Conservation (phyloP, 805 yeast genomes). For the Schizosaccharomyces lindneri region DNA sequence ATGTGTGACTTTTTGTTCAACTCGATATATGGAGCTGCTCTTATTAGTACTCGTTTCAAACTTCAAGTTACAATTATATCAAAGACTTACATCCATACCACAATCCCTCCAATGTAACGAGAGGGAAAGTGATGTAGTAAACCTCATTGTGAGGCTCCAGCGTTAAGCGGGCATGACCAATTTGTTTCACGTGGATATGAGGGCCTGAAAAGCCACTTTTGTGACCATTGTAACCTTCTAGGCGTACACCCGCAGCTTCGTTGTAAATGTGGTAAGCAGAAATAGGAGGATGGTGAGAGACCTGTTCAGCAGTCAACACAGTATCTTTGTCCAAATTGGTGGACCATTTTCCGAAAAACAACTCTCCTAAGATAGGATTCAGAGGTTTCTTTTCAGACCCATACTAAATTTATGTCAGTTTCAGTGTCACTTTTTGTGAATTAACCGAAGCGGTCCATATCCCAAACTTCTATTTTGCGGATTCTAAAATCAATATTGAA, state of each 20-base stretch:
- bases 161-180: not conserved
- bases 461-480: too few relatives aligned
- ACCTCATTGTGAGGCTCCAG: not conserved
- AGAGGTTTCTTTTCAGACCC: slow-evolving; percentile 95
- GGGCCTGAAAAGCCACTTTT: slow-evolving; percentile 54
- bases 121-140: not conserved
- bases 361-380: slow-evolving; percentile 91
- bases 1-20: slow-evolving; percentile 67
- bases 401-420: slow-evolving; percentile 14
- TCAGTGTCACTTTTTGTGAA: too few relatives aligned
- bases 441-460: too few relatives aligned
- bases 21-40: slow-evolving; percentile 68
- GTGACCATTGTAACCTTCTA: slow-evolving; percentile 79
- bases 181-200: slow-evolving; percentile 24
- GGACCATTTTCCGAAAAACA: slow-evolving; percentile 78
- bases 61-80: not conserved
- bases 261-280: slow-evolving; percentile 77
- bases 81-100: slow-evolving; percentile 2
- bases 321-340: slow-evolving; percentile 25
- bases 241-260: slow-evolving; percentile 36
- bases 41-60: slow-evolving; percentile 17
- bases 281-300: slow-evolving; percentile 90
- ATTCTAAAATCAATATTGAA: too few relatives aligned
- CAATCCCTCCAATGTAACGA: not conserved
- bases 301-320: slow-evolving; percentile 79